These are phyloP conservation scores for Trichoderma citrinoviride DNA, from an alignment of 2,329 filamentous ascomycete genomes.

Conservation along the genomic window DNA sequence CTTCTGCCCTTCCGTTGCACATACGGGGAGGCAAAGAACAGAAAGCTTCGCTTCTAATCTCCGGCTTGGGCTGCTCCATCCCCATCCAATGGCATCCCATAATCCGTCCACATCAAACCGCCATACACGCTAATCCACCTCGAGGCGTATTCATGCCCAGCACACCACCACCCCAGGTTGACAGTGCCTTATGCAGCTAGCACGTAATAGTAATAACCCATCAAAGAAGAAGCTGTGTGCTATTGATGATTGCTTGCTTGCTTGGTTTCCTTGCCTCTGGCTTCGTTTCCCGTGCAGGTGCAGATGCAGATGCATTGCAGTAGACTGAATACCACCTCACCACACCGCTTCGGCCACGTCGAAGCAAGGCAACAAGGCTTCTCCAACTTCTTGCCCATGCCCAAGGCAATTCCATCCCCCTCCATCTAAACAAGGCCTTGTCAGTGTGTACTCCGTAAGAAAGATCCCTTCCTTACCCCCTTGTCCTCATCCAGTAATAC, in stretches of 20 bases:
- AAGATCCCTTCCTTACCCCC: not conserved
- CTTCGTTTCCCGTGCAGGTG: too few species aligned
- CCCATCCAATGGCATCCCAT: not conserved
- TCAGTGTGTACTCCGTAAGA: too few species aligned
- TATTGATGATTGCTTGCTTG: conserved; percentile 1
- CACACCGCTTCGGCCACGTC: conserved; percentile 10
- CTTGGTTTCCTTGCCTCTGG: not conserved
- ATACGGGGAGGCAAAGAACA: too few species aligned
- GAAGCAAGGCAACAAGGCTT: conserved; percentile 5
- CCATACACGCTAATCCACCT: not conserved
- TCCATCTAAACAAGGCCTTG: not conserved
- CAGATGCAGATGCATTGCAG: not conserved
- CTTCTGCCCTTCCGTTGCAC: too few species aligned
- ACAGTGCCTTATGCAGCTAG: too few species aligned
- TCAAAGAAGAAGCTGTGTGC: not conserved
- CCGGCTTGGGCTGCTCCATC: conserved; percentile 4
- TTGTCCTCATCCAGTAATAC: not conserved
- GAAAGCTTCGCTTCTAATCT: not conserved
- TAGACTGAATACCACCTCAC: conserved; percentile 17
- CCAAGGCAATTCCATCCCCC: not conserved
- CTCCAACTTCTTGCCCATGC: conserved; percentile 5
- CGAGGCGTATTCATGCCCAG: too few species aligned
- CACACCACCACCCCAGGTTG: too few species aligned
- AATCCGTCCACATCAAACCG: not conserved
- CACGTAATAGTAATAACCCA: too few species aligned